Conservation (phyloP, 2,329 filamentous ascomycete genomes). For the Penicillium nordicum region DNA sequence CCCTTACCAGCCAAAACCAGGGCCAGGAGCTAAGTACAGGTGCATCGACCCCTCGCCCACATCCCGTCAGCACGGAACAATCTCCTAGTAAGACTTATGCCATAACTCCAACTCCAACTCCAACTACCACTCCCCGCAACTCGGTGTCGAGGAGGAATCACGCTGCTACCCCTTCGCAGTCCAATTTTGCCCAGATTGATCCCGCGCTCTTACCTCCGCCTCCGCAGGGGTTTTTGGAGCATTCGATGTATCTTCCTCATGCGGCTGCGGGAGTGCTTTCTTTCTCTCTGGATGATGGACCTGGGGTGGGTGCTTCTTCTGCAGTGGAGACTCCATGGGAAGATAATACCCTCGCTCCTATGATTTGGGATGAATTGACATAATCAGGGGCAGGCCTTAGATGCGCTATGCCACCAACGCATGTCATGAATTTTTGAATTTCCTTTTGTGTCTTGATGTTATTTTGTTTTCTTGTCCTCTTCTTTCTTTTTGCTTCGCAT, state of each 20-base stretch:
- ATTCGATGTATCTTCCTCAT: constrained; percentile 16
- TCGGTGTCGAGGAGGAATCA: constrained; percentile 16
- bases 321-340: constrained; percentile 30
- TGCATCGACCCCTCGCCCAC: constrained; percentile 3
- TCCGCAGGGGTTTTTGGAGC: constrained; percentile 28
- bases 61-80: background rate
- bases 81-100: constrained; percentile 11
- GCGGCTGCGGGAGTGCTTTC: constrained; percentile 20
- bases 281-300: constrained; percentile 34
- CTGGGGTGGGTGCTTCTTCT: constrained; percentile 14
- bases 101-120: constrained; percentile 8
- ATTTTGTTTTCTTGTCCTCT: too few relatives aligned
- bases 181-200: constrained; percentile 27
- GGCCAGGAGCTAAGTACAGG: constrained; percentile 5
- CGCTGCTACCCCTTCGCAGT: constrained; percentile 11
- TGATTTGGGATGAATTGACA: constrained; percentile 40
- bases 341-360: constrained; percentile 41
- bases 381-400: background rate
- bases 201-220: constrained; percentile 33
- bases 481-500: background rate
- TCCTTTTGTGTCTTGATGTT: background rate
- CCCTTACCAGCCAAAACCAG: constrained; percentile 16
- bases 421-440: background rate
- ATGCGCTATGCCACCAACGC: background rate
- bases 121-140: constrained; percentile 4